Evolutionary conservation across 306 rosid species (phyloP).

Genomic region (Cicer pinnatifidum): DNA sequence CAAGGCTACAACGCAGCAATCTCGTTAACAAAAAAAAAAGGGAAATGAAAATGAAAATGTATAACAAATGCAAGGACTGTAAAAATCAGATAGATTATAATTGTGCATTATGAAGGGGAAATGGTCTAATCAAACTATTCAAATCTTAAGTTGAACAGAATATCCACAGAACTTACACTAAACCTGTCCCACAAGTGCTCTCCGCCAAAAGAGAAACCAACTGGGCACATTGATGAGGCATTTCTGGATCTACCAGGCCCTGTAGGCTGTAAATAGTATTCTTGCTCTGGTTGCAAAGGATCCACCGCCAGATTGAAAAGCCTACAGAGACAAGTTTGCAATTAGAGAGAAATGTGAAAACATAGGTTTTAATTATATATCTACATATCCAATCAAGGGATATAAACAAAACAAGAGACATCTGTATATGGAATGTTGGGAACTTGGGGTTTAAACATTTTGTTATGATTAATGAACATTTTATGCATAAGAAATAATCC

Average conservation of each 20-base stretch:
- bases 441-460: slow-evolving; percentile 7
- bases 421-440: neutral
- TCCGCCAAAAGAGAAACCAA: slow-evolving; percentile 91
- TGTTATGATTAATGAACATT: slow-evolving; percentile 4
- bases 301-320: slow-evolving; percentile 81
- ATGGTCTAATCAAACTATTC: slow-evolving; percentile 16
- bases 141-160: slow-evolving; percentile 34
- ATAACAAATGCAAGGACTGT: slow-evolving; percentile 9
- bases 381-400: slow-evolving; percentile 33
- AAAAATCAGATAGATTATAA: slow-evolving; percentile 2
- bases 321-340: slow-evolving; percentile 59
- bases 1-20: slow-evolving; percentile 12
- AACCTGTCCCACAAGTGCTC: slow-evolving; percentile 96
- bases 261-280: slow-evolving; percentile 85
- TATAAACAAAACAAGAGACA: neutral
- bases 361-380: slow-evolving; percentile 19
- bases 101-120: neutral
- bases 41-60: slow-evolving; percentile 1
- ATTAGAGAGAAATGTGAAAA: slow-evolving; percentile 27
- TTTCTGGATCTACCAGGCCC: slow-evolving; percentile 75
- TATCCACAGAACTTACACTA: slow-evolving; percentile 67
- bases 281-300: slow-evolving; percentile 90
- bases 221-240: slow-evolving; percentile 90
- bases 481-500: neutral
- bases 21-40: neutral